Conservation (phyloP, 179 eudicot species). For the Dionaea muscipula region DNA sequence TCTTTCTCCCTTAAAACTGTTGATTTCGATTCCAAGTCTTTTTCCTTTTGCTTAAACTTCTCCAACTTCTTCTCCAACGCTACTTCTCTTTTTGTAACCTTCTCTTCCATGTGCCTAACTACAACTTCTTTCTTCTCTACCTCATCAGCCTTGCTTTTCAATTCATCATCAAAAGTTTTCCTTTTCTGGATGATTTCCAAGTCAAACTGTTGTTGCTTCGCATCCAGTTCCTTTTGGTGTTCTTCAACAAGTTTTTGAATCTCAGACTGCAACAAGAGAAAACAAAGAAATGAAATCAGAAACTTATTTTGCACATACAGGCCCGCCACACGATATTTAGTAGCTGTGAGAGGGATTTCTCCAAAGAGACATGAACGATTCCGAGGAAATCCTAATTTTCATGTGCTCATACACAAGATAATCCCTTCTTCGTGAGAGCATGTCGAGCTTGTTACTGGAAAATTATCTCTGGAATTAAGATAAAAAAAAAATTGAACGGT, state of each 20-base stretch:
- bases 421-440: too few species aligned
- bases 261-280: slow-evolving; percentile 25
- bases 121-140: slow-evolving; percentile 47
- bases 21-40: slow-evolving; percentile 40
- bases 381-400: too few species aligned
- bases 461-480: too few species aligned
- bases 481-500: too few species aligned
- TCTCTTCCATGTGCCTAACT: slow-evolving; percentile 58
- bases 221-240: slow-evolving; percentile 43
- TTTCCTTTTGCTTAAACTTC: slow-evolving; percentile 66
- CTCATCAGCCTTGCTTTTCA: slow-evolving; percentile 34
- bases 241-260: slow-evolving; percentile 64
- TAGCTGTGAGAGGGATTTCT: too few species aligned
- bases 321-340: too few species aligned
- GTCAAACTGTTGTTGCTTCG: slow-evolving; percentile 50
- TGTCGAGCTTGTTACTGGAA: too few species aligned
- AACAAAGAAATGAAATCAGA: neutral
- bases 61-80: slow-evolving; percentile 62
- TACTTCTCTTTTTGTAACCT: slow-evolving; percentile 55
- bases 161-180: slow-evolving; percentile 46
- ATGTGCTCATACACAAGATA: too few species aligned
- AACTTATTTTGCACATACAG: neutral
- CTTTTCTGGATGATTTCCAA: slow-evolving; percentile 57
- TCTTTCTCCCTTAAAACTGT: slow-evolving; percentile 57
- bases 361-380: too few species aligned